Evolutionary conservation across 2,329 filamentous ascomycete genomes (phyloP).

Genomic region (Exophiala calicioides): DNA sequence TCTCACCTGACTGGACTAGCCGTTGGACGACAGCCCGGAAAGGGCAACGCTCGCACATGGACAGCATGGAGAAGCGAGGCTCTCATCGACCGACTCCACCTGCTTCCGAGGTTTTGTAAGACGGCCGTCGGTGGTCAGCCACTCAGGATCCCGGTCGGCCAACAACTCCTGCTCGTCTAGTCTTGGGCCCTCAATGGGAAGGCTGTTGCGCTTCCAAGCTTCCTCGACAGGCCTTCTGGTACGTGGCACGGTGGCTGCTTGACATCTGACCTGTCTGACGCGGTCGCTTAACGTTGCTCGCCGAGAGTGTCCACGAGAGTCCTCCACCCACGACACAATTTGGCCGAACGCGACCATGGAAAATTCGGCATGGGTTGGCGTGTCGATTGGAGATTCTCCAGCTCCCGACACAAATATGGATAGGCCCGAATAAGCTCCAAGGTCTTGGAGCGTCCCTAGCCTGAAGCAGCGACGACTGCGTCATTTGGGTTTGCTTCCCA

Average conservation of each 20-base stretch:
- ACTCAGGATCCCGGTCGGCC: conserved; percentile 6
- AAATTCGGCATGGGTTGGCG: neutral
- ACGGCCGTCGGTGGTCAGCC: conserved; percentile 4
- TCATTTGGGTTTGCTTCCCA: conserved; percentile 16
- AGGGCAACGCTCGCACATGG: conserved; percentile 4
- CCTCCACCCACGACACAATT: conserved; percentile 9
- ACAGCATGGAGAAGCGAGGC: conserved; percentile 25
- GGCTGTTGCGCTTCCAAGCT: conserved; percentile 6
- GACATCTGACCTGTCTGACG: conserved; percentile 12
- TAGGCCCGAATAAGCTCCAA: conserved; percentile 14
- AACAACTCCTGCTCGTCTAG: conserved; percentile 16
- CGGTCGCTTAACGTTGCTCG: conserved; percentile 4
- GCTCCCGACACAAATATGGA: conserved; percentile 4
- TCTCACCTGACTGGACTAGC: neutral
- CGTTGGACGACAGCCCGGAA: neutral
- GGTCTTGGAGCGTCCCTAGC: conserved; percentile 5
- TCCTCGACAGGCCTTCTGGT: neutral
- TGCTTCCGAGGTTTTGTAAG: conserved; percentile 8
- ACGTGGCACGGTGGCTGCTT: neutral
- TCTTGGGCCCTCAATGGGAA: too few species aligned
- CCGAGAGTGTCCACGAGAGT: neutral
- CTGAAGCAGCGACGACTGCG: conserved; percentile 5
- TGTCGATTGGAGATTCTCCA: conserved; percentile 11
- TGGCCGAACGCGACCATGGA: conserved; percentile 12
- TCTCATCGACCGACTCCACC: conserved; percentile 13